Evolutionary conservation across 176 grass and related monocot genomes (phyloP).

Genomic region (Zizania latifolia): DNA sequence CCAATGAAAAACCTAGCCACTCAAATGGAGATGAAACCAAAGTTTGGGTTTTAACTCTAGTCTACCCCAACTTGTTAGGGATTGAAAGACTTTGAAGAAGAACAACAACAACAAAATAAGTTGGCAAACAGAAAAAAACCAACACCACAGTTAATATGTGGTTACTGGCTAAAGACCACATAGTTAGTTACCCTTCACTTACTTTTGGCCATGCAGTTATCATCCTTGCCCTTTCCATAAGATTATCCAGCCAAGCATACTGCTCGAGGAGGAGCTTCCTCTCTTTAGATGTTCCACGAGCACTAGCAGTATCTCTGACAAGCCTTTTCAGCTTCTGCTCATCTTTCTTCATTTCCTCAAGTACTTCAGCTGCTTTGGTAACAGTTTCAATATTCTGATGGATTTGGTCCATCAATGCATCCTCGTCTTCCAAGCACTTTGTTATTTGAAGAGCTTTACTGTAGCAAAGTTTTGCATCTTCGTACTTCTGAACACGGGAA

Average conservation of each 20-base stretch:
- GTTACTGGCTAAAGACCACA: neutral
- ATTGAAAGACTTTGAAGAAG: too few relatives aligned
- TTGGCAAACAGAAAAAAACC: neutral
- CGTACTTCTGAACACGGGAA: slow-evolving; percentile 54
- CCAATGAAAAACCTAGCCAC: too few relatives aligned
- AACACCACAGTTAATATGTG: neutral
- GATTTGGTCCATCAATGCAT: slow-evolving; percentile 65
- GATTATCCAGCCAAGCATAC: slow-evolving; percentile 51
- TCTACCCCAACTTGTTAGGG: too few relatives aligned
- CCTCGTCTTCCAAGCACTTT: slow-evolving; percentile 68
- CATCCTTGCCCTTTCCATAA: slow-evolving; percentile 56
- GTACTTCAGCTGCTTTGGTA: slow-evolving; percentile 51
- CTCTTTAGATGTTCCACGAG: slow-evolving; percentile 56
- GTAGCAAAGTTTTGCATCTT: slow-evolving; percentile 68
- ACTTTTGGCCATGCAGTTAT: slow-evolving; percentile 90
- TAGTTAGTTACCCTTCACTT: slow-evolving; percentile 26
- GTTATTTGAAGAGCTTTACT: slow-evolving; percentile 53
- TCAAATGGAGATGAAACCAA: too few relatives aligned
- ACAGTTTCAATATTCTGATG: slow-evolving; percentile 67
- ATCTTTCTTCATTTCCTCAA: slow-evolving; percentile 62
- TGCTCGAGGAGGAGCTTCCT: slow-evolving; percentile 81
- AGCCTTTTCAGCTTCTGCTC: slow-evolving; percentile 84
- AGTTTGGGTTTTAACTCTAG: too few relatives aligned
- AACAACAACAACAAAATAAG: neutral
- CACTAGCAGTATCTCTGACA: slow-evolving; percentile 49